Base-by-base conservation (phyloP, 352 stramenopile genomes). In the Phytophthora meadii region DNA sequence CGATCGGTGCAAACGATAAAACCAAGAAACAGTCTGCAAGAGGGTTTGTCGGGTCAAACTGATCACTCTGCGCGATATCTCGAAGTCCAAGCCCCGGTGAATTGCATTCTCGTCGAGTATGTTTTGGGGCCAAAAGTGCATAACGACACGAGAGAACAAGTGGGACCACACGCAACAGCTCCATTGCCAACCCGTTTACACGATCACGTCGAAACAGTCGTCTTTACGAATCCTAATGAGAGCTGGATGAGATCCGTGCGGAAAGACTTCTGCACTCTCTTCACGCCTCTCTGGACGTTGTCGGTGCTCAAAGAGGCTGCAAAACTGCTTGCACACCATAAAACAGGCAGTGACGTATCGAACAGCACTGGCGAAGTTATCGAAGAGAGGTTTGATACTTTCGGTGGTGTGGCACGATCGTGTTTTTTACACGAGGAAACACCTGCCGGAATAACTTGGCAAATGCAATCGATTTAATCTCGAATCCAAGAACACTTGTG, bases 1-100 rank as follows among this genome's bases (percentile, higher is more conserved):
- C 84, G 32, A 94, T 94, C 8, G 84, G 73, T 41, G 82, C 75
- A 40, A 94, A 94, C n/a, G 83, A 74, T 61, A 92, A 74, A 14
- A 87, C 76, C 11, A 92, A 78, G 50, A 89, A 93, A 28, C 70
- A 70, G 32, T 93, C 80, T 27, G 87, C 82, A 1, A 94, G 67
- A 37, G 59, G 27, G 8, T 74, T 79, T 3, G 84, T 89, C 3
- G 86, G 79, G 15, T 90, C 84, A 51, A 92, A 89, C 7, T 73
- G 56, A 10, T 88, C 77, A 8, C 77, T 88, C 46, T 77, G 75
- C 8, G 65, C 54, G 14, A 91, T 72, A 39, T 77, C 68, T 28
- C 64, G 54, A 19, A 94, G 70, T 6, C 86, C 86, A 34, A 88
- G 68, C 84, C 83, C 92, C 24, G 41, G 59, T 0, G 52, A 65